Conservation (phyloP, 192 early-diverging fungal species). For the Jimgerdemannia lactiflua region DNA sequence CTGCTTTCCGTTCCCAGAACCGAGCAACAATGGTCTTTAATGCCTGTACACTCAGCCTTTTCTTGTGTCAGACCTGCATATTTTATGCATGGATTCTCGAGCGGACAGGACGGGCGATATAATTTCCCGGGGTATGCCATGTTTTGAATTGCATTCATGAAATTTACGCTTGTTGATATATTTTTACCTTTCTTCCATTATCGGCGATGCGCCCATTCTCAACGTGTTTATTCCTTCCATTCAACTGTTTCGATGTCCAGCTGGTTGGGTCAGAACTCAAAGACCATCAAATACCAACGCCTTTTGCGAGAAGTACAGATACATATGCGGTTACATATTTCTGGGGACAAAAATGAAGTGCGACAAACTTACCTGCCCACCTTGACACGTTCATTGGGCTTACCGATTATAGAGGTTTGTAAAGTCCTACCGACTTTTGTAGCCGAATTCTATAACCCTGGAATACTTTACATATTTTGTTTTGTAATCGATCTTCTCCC, state of each 20-base stretch:
- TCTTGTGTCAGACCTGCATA: conserved; percentile 86
- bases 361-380: conserved; percentile 84
- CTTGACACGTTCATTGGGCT: conserved; percentile 47
- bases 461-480: too few species aligned
- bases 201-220: background rate
- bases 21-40: conserved; percentile 83
- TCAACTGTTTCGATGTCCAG: conserved; percentile 46
- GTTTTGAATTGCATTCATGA: conserved; percentile 22
- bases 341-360: conserved; percentile 84
- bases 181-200: too few species aligned
- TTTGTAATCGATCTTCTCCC: too few species aligned
- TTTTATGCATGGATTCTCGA: conserved; percentile 67
- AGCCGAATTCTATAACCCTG: too few species aligned
- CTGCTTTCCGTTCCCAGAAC: conserved; percentile 37
- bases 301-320: conserved; percentile 82
- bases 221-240: conserved; percentile 8
- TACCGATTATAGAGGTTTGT: conserved; percentile 47
- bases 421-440: too few species aligned
- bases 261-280: conserved; percentile 92
- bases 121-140: conserved; percentile 39
- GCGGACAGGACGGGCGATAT: conserved; percentile 14
- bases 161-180: background rate
- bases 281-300: conserved; percentile 64
- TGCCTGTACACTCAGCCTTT: conserved; percentile 83
- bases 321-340: conserved; percentile 78